Base-by-base conservation (phyloP, 108 stramenopile species). In the Pseudonitzschia delicatissima region DNA sequence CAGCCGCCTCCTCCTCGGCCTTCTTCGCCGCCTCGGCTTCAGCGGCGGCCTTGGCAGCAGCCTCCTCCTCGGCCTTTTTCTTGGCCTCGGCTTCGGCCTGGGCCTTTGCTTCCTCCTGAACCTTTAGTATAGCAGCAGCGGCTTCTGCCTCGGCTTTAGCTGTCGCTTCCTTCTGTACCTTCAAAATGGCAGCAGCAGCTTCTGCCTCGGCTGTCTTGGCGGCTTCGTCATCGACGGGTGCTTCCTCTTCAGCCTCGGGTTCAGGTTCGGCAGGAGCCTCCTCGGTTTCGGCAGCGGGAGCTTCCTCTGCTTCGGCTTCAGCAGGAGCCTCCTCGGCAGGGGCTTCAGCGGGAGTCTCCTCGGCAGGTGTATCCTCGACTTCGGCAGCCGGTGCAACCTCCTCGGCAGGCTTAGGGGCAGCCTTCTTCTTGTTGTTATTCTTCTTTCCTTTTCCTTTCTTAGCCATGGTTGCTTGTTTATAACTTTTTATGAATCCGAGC, bases 371-470 rank as follows among this genome's bases (percentile, higher is more conserved):
- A 15, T 15, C 40, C 11, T 11, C 40, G 15, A 42, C 40, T 15
- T 42, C 40, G 40, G 40, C 40, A 15, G 40, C 13, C 15, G 40
- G 40, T 15, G 15, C 40, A 15, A 15, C 40, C 15, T 11, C 40
- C 15, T 15, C 40, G 40, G 15, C 40, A 42, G 40, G 40, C 40
- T 42, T 42, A 11, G 40, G 40, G 15, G 11, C 40, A 42, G 51
- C 20, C 26, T 20, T 53, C 51, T 53, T 6, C n/a, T 55, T 12
- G 11, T 55, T 55, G 0, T 0, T 55, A 6, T 55, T 55, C 11
- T 31, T 33, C 53, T 55, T 55, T 31, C 50, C 31, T 29, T 55
- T 55, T n/a, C 32, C 31, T 18, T 55, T 55, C 31, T 55, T 55
- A 12, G 29, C 53, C 53, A 55, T 55, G 53, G 53, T 55, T 48